A percentile compares a stretch with the other conserved stretches of the same genome.
Evolutionary conservation across 2,329 filamentous ascomycete genomes (phyloP).

Genomic region (Podosphaera aphanis): DNA sequence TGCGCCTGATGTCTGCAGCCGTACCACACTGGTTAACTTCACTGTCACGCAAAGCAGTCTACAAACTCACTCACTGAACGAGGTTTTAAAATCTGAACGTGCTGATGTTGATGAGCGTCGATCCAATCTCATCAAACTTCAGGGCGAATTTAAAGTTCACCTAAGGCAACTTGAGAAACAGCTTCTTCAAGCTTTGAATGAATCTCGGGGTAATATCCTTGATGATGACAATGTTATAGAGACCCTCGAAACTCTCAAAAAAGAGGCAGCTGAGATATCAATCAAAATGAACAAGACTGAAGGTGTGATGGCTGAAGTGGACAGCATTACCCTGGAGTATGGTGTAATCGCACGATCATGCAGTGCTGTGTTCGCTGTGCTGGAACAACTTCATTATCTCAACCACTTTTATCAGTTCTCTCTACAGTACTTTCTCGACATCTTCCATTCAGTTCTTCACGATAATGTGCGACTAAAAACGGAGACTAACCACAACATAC

Average conservation of each 20-base stretch:
- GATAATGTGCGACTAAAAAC: slow-evolving; percentile 49
- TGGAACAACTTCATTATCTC: slow-evolving; percentile 92
- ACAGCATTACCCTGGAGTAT: slow-evolving; percentile 87
- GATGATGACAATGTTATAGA: slow-evolving; percentile 97
- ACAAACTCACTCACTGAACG: slow-evolving; percentile 91
- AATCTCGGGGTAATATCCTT: slow-evolving; percentile 90
- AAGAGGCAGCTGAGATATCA: slow-evolving; percentile 87
- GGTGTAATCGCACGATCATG: slow-evolving; percentile 80
- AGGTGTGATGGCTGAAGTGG: slow-evolving; percentile 93
- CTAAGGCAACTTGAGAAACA: slow-evolving; percentile 86
- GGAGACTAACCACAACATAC: slow-evolving; percentile 50
- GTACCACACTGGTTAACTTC: slow-evolving; percentile 98
- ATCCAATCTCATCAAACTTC: slow-evolving; percentile 93
- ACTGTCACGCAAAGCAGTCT: slow-evolving; percentile 97
- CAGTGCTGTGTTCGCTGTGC: slow-evolving; percentile 87
- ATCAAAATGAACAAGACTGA: slow-evolving; percentile 91
- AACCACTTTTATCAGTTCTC: slow-evolving; percentile 99
- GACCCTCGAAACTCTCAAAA: slow-evolving; percentile 92
- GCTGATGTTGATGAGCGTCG: slow-evolving; percentile 91
- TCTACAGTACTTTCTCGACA: slow-evolving; percentile 90
- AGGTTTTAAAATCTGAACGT: slow-evolving; percentile 89
- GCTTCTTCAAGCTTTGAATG: slow-evolving; percentile 81
- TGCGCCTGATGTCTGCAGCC: slow-evolving; percentile 87
- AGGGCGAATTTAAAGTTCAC: slow-evolving; percentile 98
- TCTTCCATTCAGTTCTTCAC: slow-evolving; percentile 80